Base-by-base conservation (phyloP, 306 rosid species). In the Vigna mungo region DNA sequence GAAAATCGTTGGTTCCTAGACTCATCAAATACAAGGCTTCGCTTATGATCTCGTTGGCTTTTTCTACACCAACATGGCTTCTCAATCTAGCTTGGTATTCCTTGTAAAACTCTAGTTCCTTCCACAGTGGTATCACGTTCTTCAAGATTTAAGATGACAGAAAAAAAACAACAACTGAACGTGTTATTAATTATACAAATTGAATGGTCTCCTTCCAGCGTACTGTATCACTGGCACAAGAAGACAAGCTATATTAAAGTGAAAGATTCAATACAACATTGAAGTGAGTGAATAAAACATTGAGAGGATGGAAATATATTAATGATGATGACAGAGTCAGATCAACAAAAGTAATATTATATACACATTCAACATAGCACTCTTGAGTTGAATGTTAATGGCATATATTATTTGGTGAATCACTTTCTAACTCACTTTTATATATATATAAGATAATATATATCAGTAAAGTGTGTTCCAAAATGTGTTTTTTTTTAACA, bases 81-180 rank as follows among this genome's bases (percentile, higher is more conserved):
- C 85, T 80, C 27, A 86, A 48, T 62, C 73, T 86, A 2, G 17
- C 37, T 77, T 86, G 89, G 6, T 86, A 86, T 15, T 86, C 89
- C 41, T 83, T 76, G 81, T 72, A 86, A 15, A 9, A 44, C 20
- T 80, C 89, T 56, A 86, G 1, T 39, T 86, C 89, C 61, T 86
- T 83, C 89, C 89, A 86, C 0, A 86, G 25, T 20, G 89, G 89
- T 53, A 86, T 83, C 68, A 86, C 89, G 55, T 85, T 85, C 88
- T 85, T 80, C n/a, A 2, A 53, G 20, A 60, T 32, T 41, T 41
- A 2, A 9, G 46, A 41, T 44, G 49, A 44, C 49, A 1, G 9
- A 9, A 41, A 41, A 41, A 9, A 0, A 39, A n/a, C n/a, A 39
- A 30, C 3, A 4, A 30, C 44, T 7, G 9, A 6, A 9, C 2